Evolutionary conservation across 2,329 filamentous ascomycete genomes (phyloP).

Genomic region (Alternaria metachromatica): DNA sequence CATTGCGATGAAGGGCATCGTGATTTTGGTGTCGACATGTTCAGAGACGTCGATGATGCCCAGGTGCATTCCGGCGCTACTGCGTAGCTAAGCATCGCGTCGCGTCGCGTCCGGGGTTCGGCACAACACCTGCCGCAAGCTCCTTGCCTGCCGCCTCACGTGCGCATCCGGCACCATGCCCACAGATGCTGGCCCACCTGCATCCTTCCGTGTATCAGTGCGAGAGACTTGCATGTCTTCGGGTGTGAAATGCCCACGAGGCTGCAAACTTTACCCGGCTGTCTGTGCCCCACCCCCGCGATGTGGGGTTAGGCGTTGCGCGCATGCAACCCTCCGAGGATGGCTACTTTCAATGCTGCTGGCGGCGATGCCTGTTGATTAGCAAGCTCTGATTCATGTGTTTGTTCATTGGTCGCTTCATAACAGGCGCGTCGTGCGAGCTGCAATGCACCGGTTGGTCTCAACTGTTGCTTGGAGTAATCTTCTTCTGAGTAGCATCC

Average conservation of each 20-base stretch:
- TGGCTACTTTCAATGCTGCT: neutral
- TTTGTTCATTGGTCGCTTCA: neutral
- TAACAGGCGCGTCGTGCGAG: neutral
- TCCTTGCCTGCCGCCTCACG: neutral
- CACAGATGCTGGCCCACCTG: neutral
- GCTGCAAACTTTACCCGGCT: conserved; percentile 28
- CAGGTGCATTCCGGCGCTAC: neutral
- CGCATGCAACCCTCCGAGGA: neutral
- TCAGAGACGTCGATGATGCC: neutral
- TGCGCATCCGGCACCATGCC: neutral
- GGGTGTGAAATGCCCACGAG: neutral
- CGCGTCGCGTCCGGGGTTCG: neutral
- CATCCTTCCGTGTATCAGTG: neutral
- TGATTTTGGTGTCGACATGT: neutral
- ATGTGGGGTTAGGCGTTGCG: conserved; percentile 32
- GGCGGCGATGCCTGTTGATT: neutral
- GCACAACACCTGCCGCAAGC: neutral
- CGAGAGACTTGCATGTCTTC: neutral
- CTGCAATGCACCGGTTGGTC: neutral
- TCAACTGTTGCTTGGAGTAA: neutral
- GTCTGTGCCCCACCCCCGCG: conserved; percentile 34
- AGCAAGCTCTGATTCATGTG: neutral
- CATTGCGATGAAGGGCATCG: neutral
- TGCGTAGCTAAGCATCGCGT: neutral
- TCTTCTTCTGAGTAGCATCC: neutral